Conservation (phyloP, 495 filamentous ascomycete species). For the Lasiosphaeria hispida region DNA sequence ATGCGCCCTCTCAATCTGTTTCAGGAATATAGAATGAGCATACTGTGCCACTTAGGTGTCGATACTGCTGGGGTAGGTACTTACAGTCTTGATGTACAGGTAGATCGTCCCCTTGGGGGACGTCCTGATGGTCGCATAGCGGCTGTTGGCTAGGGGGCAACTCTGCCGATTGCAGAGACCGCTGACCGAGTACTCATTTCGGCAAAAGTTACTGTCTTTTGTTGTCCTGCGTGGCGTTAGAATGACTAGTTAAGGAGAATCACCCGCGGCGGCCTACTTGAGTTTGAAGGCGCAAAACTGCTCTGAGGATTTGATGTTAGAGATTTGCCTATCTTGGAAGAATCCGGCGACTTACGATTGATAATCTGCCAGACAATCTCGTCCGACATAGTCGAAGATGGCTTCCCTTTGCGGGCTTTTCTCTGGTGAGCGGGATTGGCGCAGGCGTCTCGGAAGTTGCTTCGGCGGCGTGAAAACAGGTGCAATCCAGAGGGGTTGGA, state of each 20-base stretch:
- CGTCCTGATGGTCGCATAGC: constrained; percentile 90
- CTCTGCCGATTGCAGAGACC: constrained; percentile 94
- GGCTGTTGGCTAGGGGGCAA: constrained; percentile 91
- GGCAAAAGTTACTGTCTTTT: constrained; percentile 92
- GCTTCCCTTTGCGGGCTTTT: neutral
- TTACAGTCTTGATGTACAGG: constrained; percentile 93
- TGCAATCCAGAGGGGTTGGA: constrained; percentile 7
- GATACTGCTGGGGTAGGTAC: constrained; percentile 8
- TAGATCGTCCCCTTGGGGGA: constrained; percentile 80
- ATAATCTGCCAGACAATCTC: constrained; percentile 83
- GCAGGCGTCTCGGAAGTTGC: neutral
- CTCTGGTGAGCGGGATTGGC: neutral
- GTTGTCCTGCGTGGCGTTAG: constrained; percentile 59
- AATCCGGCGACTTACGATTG: constrained; percentile 27
- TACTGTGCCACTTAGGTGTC: neutral
- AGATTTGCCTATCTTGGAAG: neutral
- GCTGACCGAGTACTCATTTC: constrained; percentile 80
- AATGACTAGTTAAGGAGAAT: constrained; percentile 21
- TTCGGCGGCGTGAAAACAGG: neutral
- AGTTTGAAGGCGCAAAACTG: constrained; percentile 97
- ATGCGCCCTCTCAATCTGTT: constrained; percentile 69
- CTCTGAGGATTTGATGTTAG: constrained; percentile 44
- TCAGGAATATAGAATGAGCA: neutral
- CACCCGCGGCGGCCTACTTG: constrained; percentile 57
- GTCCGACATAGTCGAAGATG: constrained; percentile 57